A percentile compares a stretch with the other conserved stretches of the same genome.
Evolutionary conservation across 2,329 filamentous ascomycete genomes (phyloP).

Genomic region (Fusarium liriodendri): DNA sequence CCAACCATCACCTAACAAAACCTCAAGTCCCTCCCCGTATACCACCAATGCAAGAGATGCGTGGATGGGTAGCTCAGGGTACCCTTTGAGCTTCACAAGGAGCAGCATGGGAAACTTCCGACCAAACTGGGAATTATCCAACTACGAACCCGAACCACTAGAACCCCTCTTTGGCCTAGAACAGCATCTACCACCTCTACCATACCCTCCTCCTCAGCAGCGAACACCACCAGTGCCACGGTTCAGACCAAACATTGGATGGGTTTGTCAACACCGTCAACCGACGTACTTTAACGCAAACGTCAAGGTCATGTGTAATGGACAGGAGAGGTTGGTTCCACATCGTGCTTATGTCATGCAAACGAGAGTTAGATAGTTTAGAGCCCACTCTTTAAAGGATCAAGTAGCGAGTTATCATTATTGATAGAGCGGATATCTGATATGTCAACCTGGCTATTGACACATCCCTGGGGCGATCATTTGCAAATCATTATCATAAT

Average conservation of each 20-base stretch:
- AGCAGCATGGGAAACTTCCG: constrained; percentile 14
- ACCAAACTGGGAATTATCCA: neutral
- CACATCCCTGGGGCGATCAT: neutral
- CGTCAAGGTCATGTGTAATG: neutral
- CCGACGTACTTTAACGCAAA: neutral
- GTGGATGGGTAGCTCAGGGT: constrained; percentile 38
- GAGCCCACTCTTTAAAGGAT: neutral
- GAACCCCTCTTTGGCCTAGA: constrained; percentile 30
- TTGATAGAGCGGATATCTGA: neutral
- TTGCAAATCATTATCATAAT: neutral
- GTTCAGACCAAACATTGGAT: neutral
- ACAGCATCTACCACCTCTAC: neutral
- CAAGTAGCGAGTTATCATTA: neutral
- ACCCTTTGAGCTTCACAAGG: constrained; percentile 21
- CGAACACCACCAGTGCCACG: neutral
- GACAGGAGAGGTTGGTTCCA: constrained; percentile 4
- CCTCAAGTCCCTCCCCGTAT: constrained; percentile 1
- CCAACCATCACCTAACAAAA: neutral
- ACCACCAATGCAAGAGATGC: neutral
- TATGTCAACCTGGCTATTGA: neutral
- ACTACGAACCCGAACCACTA: constrained; percentile 25
- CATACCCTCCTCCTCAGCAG: neutral
- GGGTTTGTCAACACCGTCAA: neutral
- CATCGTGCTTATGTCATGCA: constrained; percentile 1
- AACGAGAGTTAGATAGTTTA: neutral